A percentile compares a stretch with the other conserved stretches of the same genome.
phyloP scores from a whole-genome alignment of 805 yeast genomes.

The Candida ortonii region DNA sequence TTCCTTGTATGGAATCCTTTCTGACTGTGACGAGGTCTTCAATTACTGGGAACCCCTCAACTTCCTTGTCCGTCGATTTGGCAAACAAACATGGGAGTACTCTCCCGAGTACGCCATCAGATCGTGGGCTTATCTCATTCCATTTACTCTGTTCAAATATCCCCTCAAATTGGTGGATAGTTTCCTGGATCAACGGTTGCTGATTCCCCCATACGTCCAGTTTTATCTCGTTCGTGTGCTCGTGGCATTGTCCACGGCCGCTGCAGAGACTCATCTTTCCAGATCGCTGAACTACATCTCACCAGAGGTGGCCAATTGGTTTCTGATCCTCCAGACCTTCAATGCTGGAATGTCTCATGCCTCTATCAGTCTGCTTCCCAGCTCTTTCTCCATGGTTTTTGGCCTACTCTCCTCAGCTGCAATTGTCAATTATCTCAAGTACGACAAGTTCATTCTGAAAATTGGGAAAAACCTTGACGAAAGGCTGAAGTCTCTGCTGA shows the following conservation, averaged over 20 bases:
- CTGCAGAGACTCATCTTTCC: constrained; percentile 54
- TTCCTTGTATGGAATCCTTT: constrained; percentile 61
- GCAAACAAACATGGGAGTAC: constrained; percentile 95
- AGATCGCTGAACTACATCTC: constrained; percentile 38
- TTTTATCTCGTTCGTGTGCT: constrained; percentile 56
- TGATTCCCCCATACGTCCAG: constrained; percentile 24
- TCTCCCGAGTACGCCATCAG: constrained; percentile 86
- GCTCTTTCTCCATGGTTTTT: constrained; percentile 67
- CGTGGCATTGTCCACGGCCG: constrained; percentile 39
- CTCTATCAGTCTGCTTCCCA: constrained; percentile 79
- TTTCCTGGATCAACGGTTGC: constrained; percentile 1
- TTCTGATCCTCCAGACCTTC: constrained; percentile 55
- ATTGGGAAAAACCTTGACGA: constrained; percentile 18
- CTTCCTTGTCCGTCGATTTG: constrained; percentile 71
- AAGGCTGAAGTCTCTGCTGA: constrained; percentile 12
- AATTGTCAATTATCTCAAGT: constrained; percentile 35
- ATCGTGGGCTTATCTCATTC: constrained; percentile 75
- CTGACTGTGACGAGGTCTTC: constrained; percentile 91
- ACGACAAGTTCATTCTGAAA: constrained; percentile 19
- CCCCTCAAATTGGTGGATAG: constrained; percentile 19
- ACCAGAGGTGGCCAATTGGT: constrained; percentile 50
- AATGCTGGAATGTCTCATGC: constrained; percentile 90
- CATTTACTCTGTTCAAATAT: constrained; percentile 33
- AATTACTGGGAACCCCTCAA: constrained; percentile 96
- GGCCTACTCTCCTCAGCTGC: constrained; percentile 43